Conservation (phyloP, 2,329 filamentous ascomycete species). For the Penicillium concentricum region DNA sequence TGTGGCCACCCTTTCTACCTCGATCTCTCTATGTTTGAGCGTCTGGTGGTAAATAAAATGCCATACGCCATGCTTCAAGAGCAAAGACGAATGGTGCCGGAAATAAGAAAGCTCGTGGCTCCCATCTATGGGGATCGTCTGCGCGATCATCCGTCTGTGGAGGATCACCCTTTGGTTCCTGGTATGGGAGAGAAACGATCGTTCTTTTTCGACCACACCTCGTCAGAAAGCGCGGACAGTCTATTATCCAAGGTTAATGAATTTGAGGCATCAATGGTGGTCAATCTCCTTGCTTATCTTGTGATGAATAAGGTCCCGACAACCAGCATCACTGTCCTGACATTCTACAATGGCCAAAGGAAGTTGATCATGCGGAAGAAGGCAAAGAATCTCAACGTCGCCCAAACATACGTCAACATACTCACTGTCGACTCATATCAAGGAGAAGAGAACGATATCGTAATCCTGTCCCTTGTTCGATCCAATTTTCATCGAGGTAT, state of each 20-base stretch:
- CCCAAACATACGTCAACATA: constrained; percentile 57
- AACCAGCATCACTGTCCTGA: constrained; percentile 71
- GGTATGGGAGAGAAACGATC: constrained; percentile 63
- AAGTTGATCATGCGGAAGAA: constrained; percentile 57
- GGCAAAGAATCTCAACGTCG: constrained; percentile 35
- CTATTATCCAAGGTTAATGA: constrained; percentile 68
- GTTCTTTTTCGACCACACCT: constrained; percentile 65
- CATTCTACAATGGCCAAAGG: constrained; percentile 84
- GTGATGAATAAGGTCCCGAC: constrained; percentile 62
- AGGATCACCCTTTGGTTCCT: constrained; percentile 53
- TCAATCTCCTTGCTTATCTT: constrained; percentile 70
- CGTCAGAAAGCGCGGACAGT: constrained; percentile 63
- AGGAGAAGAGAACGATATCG: constrained; percentile 83
- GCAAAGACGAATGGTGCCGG: constrained; percentile 72
- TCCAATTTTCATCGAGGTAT: constrained; percentile 60
- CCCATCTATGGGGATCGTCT: constrained; percentile 61
- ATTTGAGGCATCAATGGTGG: constrained; percentile 73
- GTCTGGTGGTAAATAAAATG: constrained; percentile 66
- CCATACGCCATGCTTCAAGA: constrained; percentile 63
- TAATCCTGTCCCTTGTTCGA: constrained; percentile 77
- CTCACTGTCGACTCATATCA: constrained; percentile 87
- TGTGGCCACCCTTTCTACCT: constrained; percentile 63
- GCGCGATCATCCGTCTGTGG: constrained; percentile 59
- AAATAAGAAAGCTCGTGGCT: constrained; percentile 59
- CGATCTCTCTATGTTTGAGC: constrained; percentile 75